phyloP scores from a whole-genome alignment of 768 basidiomycete genomes.

The Pleurotus citrinopileatus region DNA sequence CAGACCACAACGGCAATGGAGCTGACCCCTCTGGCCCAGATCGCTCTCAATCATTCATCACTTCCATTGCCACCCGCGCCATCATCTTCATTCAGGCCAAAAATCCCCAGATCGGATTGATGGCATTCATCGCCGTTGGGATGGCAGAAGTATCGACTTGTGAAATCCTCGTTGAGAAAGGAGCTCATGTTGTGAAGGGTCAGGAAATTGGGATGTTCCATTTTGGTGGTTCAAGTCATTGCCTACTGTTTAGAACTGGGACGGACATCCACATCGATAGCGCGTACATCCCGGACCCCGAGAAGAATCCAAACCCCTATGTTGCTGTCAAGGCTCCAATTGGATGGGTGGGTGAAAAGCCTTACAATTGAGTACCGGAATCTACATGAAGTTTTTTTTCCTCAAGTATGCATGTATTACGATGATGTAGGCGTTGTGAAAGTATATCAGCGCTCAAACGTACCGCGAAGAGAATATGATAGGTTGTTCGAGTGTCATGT shows the following conservation, averaged over 20 bases:
- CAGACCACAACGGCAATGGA: neutral
- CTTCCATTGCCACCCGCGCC: constrained; percentile 42
- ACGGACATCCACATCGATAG: constrained; percentile 5
- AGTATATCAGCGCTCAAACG: no score
- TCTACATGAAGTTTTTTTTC: no score
- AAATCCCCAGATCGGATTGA: constrained; percentile 47
- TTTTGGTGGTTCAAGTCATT: constrained; percentile 59
- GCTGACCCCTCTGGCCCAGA: constrained; percentile 11
- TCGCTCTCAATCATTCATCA: constrained; percentile 41
- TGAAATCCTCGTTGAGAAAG: constrained; percentile 48
- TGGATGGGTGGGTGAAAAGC: neutral
- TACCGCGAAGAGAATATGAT: no score
- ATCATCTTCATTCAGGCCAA: constrained; percentile 56
- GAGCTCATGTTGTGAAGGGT: constrained; percentile 47
- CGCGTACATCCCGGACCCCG: neutral
- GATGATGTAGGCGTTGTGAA: no score
- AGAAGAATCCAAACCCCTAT: neutral
- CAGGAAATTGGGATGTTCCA: constrained; percentile 63
- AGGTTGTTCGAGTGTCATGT: no score
- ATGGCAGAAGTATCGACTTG: constrained; percentile 64
- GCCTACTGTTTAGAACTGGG: constrained; percentile 39
- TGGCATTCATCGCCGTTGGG: constrained; percentile 57
- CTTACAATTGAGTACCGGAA: no score
- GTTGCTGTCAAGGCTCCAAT: neutral
- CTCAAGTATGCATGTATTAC: no score